Base-by-base conservation (phyloP, 108 stramenopile genomes). In the Cylindrotheca fusiformis region DNA sequence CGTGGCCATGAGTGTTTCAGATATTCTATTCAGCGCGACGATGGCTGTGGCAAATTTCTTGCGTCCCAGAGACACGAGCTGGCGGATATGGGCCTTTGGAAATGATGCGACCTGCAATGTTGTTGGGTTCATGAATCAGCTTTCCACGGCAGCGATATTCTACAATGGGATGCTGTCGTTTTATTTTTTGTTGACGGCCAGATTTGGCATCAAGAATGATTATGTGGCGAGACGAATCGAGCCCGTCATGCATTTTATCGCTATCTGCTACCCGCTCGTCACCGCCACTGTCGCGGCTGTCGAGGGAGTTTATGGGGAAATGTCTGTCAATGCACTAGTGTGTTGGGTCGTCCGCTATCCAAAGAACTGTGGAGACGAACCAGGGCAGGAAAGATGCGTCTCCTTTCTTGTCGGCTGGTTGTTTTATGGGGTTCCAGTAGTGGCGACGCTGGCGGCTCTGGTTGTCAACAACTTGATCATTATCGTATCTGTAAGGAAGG, bases 161-260 rank as follows among this genome's bases (percentile, higher is more conserved):
- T 77, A 77, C 65, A 71, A 71, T 46, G 64, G 60, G 22, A 28
- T 59, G 21, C 36, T 77, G 31, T 41, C 46, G 24, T 69, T 44
- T 21, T 76, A 65, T 51, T 77, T 53, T 45, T 65, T 71, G 52
- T 28, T 70, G 18, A 56, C 71, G 12, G 55, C 65, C 19, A 33
- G 69, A 1, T 66, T 55, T 60, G 51, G 51, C 2, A n/a, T 31
- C 22, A 51, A 52, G 23, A 21, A 29, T 24, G 4, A 46, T 0
- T 6, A 31, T 19, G n/a, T 66, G 4, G 55, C 65, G 19, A 23
- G 22, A 4, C 23, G 44, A 17, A 20, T 30, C 6, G 65, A 66
- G 32, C 65, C 31, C n/a, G 55, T 12, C 46, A 66, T 56, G 55
- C 65, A 66, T 33, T 12, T 55, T 48, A 24, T 20, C 26, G 36